Percentiles rank a stretch among this genome's conserved stretches.
Evolutionary conservation across 352 stramenopile genomes (phyloP).

Genomic region (Phytophthora cryptogea): DNA sequence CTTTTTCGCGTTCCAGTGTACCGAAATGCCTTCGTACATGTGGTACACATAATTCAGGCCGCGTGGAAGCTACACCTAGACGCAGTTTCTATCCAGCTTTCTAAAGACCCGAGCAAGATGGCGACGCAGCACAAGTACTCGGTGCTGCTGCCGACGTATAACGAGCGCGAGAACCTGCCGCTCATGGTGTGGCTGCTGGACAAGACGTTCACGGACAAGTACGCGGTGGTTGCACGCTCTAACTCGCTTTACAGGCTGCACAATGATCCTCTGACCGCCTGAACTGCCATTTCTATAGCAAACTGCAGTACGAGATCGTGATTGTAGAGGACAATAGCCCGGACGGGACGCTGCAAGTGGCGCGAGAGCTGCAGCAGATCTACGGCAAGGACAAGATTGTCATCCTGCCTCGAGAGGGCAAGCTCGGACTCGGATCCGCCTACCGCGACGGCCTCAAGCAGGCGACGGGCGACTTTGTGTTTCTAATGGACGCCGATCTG

Average conservation of each 20-base stretch:
- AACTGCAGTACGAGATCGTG: slow-evolving; percentile 95
- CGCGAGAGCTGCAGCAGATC: slow-evolving; percentile 88
- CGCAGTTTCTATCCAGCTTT: slow-evolving; percentile 1
- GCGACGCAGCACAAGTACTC: slow-evolving; percentile 82
- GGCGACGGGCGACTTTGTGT: slow-evolving; percentile 92
- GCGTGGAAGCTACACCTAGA: slow-evolving; percentile 20
- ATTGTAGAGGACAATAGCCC: slow-evolving; percentile 98
- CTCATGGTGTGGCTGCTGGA: slow-evolving; percentile 98
- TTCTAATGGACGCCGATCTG: slow-evolving; percentile 99
- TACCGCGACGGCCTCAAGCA: slow-evolving; percentile 96
- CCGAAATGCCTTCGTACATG: slow-evolving; percentile 1
- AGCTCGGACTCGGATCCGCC: slow-evolving; percentile 96
- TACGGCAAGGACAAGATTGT: slow-evolving; percentile 92
- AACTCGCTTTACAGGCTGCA: slow-evolving; percentile 2
- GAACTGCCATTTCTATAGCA: slow-evolving; percentile 43
- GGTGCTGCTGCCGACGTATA: slow-evolving; percentile 98
- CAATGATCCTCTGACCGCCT: slow-evolving; percentile 6
- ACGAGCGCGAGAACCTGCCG: slow-evolving; percentile 98
- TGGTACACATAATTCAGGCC: slow-evolving; percentile 9
- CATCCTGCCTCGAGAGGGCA: slow-evolving; percentile 95
- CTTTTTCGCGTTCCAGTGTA: slow-evolving; percentile 1
- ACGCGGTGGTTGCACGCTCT: slow-evolving; percentile 19
- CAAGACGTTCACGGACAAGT: slow-evolving; percentile 93
- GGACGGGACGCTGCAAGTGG: slow-evolving; percentile 96
- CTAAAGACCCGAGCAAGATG: slow-evolving; percentile 10